Evolutionary conservation across 2,329 filamentous ascomycete species (phyloP), one percentile per base, ranked within the genome.

Genomic region (Exophiala phaeomuriformis): DNA sequence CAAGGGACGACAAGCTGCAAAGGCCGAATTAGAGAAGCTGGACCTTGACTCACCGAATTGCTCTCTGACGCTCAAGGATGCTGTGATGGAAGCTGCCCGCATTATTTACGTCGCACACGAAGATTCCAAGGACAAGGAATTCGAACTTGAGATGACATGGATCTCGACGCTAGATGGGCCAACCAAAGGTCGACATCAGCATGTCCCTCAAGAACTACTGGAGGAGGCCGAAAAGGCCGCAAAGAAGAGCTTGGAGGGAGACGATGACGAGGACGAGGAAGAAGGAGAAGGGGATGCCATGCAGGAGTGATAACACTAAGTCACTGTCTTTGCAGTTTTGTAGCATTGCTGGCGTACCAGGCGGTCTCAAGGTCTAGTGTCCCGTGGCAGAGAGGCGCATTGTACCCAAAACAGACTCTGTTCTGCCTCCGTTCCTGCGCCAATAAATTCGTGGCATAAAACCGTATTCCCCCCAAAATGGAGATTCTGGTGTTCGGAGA

Each of bases 61-160:
- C 47, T 49, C 56, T n/a, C 79, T 97, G 51, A 87, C 85, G 58
- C 77, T 98, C 55, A 77, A 86, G 67, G 84, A 97, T 67, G 93
- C 86, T 47, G 88, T 98, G 67, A 96, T 95, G 78, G 88, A 97
- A 77, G 93, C 93, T 33, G 93, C 93, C 52, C 79, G 90, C 58
- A 98, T 98, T 73, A 97, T 98, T 73, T 94, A 96, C 71, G 83
- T 95, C 56, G 90, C 91, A 46, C 93, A 98, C 69, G 93, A 97
- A 71, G 93, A 98, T 72, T 97, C 91, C 79, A 97, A 97, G 77
- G 93, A 97, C 75, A 98, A 98, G 79, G 93, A 97, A 62, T 98
- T 97, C 67, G 93, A 98, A 82, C 78, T 98, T 56, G 93, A 98
- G 77, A 94, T 98, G 90, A 95, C 88, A 55, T 98, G 93, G 93